Conservation (phyloP, 352 stramenopile species). For the Phytophthora idaei region DNA sequence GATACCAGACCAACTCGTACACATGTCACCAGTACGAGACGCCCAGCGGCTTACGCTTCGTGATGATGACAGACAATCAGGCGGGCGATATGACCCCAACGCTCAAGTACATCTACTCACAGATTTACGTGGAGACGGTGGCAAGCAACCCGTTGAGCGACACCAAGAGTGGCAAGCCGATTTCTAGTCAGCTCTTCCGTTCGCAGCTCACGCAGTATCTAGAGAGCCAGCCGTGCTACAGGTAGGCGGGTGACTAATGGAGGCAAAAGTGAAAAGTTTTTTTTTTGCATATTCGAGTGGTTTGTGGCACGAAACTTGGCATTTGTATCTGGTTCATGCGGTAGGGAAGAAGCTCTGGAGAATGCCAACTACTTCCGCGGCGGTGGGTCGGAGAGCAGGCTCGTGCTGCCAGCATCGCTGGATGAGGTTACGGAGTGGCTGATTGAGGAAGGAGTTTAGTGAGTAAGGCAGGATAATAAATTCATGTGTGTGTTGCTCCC, state of each 20-base stretch:
- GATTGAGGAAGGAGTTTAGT: constrained; percentile 3
- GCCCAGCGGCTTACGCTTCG: constrained; percentile 86
- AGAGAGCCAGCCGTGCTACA: constrained; percentile 71
- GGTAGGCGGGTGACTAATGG: constrained; percentile 34
- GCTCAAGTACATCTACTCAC: constrained; percentile 88
- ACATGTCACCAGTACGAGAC: constrained; percentile 94
- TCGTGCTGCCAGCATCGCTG: constrained; percentile 73
- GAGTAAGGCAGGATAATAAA: not conserved
- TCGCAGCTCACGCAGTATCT: constrained; percentile 78
- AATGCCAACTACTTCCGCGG: constrained; percentile 45
- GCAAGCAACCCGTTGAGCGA: constrained; percentile 90
- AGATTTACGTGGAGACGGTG: constrained; percentile 91
- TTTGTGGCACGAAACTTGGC: too few species aligned
- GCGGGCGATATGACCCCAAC: constrained; percentile 80
- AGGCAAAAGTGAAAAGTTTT: constrained; percentile 9
- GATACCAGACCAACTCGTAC: constrained; percentile 89
- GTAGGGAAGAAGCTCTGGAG: constrained; percentile 57
- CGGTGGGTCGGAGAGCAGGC: constrained; percentile 47
- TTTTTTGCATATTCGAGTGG: too few species aligned
- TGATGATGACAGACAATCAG: constrained; percentile 92
- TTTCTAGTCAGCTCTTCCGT: constrained; percentile 81
- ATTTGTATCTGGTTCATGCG: constrained; percentile 5
- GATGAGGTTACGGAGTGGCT: constrained; percentile 72
- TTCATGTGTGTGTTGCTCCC: not conserved
- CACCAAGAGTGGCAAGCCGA: constrained; percentile 70